Evolutionary conservation across 106 monocot genomes (phyloP).

Genomic region (Gastrodia elata): DNA sequence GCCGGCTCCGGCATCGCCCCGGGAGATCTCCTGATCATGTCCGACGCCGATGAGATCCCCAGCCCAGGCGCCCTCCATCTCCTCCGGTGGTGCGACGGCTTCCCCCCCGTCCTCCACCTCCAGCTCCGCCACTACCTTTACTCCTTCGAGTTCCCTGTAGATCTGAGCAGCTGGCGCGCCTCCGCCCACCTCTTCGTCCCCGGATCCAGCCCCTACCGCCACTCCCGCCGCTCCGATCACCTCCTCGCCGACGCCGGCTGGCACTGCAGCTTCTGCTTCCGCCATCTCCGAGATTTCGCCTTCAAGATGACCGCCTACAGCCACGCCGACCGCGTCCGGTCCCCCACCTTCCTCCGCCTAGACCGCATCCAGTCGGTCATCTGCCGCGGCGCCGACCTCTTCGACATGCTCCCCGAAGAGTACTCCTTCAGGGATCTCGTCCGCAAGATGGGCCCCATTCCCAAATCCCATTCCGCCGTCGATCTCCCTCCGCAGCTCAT

Average conservation of each 20-base stretch:
- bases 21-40: slow-evolving; percentile 73
- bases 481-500: slow-evolving; percentile 69
- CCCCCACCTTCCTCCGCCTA: slow-evolving; percentile 25
- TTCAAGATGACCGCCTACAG: slow-evolving; percentile 96
- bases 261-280: slow-evolving; percentile 95
- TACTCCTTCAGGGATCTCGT: slow-evolving; percentile 67
- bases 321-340: slow-evolving; percentile 72
- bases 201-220: slow-evolving; percentile 37
- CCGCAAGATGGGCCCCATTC: slow-evolving; percentile 72
- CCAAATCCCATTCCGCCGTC: slow-evolving; percentile 65
- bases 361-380: slow-evolving; percentile 76
- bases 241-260: slow-evolving; percentile 81
- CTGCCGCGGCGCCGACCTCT: slow-evolving; percentile 65
- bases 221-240: slow-evolving; percentile 54
- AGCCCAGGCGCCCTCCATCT: slow-evolving; percentile 52
- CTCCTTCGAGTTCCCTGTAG: slow-evolving; percentile 88
- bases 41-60: slow-evolving; percentile 89
- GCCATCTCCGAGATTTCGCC: slow-evolving; percentile 48
- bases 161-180: slow-evolving; percentile 71
- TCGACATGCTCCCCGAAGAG: slow-evolving; percentile 89
- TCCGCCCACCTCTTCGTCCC: slow-evolving; percentile 34
- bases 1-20: slow-evolving; percentile 34
- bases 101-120: slow-evolving; percentile 70
- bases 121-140: slow-evolving; percentile 72
- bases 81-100: slow-evolving; percentile 72